Evolutionary conservation across 176 grass and related monocot genomes (phyloP).

Genomic region (Bolboschoenus planiculmis): DNA sequence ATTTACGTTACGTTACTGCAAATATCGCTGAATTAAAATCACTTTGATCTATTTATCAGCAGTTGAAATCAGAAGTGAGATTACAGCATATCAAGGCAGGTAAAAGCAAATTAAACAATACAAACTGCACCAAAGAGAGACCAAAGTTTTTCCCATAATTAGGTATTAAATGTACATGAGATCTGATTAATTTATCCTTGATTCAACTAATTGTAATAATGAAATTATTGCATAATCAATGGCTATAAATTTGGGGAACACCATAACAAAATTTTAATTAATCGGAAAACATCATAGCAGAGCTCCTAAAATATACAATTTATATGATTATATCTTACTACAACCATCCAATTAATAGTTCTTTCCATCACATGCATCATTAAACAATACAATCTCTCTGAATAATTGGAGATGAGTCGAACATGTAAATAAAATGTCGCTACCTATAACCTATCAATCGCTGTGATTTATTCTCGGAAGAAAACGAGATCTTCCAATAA

Average conservation of each 20-base stretch:
- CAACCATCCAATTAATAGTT: too few species aligned
- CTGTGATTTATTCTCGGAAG: neutral
- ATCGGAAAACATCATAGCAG: neutral
- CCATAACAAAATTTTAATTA: neutral
- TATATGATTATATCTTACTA: too few species aligned
- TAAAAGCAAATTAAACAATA: neutral
- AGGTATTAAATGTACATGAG: too few species aligned
- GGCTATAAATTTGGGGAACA: neutral
- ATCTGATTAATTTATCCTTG: too few species aligned
- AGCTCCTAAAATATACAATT: too few species aligned
- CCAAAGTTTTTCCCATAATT: too few species aligned
- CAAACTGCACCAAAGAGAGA: neutral
- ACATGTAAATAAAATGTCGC: neutral
- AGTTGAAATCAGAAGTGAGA: neutral
- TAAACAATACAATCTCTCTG: neutral
- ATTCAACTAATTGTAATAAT: too few species aligned
- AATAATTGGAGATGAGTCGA: neutral
- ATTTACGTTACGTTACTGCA: neutral
- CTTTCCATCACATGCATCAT: neutral
- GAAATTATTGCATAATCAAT: neutral
- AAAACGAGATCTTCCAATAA: neutral
- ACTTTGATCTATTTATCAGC: neutral
- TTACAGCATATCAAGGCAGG: constrained; percentile 16
- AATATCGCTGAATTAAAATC: neutral
- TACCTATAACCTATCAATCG: too few species aligned